A percentile compares a stretch with the other conserved stretches of the same genome.
phyloP scores from a whole-genome alignment of 2,329 filamentous ascomycete species.

The Biscogniauxia mediterranea region DNA sequence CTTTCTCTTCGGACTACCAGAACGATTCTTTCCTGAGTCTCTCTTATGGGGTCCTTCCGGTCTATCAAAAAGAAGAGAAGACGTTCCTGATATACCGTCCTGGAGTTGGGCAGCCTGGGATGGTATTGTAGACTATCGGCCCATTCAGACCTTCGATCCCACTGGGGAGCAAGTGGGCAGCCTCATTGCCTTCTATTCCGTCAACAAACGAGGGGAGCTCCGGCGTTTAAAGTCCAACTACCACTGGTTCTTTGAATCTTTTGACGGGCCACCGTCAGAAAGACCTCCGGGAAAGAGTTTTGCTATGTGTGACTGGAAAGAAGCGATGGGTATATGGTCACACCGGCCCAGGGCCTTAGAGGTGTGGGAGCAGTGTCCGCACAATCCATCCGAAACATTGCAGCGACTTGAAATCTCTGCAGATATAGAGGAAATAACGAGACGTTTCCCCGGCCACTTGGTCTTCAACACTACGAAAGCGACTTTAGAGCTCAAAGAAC shows the following conservation, averaged over 20 bases:
- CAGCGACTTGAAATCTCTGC: not conserved
- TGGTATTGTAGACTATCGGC: not conserved
- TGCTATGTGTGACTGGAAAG: not conserved
- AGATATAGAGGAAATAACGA: not conserved
- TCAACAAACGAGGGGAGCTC: not conserved
- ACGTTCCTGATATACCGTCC: slow-evolving; percentile 1
- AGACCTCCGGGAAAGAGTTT: not conserved
- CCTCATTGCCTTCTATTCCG: not conserved
- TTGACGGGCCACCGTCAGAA: not conserved
- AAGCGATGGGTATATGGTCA: not conserved
- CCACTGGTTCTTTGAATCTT: slow-evolving; percentile 1
- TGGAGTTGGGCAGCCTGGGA: slow-evolving; percentile 14
- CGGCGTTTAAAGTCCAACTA: not conserved
- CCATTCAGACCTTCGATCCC: slow-evolving; percentile 1
- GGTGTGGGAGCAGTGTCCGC: slow-evolving; percentile 2
- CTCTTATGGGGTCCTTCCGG: slow-evolving; percentile 7
- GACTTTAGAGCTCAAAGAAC: not conserved
- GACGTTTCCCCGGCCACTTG: not conserved
- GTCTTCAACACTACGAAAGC: slow-evolving; percentile 7
- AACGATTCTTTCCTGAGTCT: slow-evolving; percentile 8
- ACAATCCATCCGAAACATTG: slow-evolving; percentile 3
- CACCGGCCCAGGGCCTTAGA: not conserved
- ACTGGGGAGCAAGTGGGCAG: not conserved
- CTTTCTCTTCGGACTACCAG: slow-evolving; percentile 5
- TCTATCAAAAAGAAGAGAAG: slow-evolving; percentile 1